Percentiles rank a stretch among this genome's conserved stretches.
These are phyloP conservation scores for Peterozyma toletana DNA, from an alignment of 805 yeast species.

Conservation along the genomic window DNA sequence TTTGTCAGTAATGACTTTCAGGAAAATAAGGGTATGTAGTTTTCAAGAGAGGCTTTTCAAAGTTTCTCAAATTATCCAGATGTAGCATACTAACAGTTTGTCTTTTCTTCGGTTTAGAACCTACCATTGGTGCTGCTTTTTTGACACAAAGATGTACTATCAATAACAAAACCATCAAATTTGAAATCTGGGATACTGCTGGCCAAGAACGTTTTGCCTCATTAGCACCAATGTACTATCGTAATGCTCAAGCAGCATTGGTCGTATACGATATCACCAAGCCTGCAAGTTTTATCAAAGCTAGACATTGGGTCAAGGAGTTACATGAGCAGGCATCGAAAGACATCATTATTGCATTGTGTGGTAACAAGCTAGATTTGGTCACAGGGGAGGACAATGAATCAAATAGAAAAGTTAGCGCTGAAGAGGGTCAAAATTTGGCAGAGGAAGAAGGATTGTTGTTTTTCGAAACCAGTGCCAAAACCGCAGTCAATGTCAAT, in stretches of 20 bases:
- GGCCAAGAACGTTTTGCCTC: slow-evolving; percentile 97
- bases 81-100: neutral
- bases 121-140: slow-evolving; percentile 97
- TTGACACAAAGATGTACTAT: slow-evolving; percentile 89
- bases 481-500: slow-evolving; percentile 80
- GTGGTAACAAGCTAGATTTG: slow-evolving; percentile 87
- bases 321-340: slow-evolving; percentile 93
- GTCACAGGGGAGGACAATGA: slow-evolving; percentile 48
- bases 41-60: neutral
- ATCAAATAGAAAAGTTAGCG: slow-evolving; percentile 65
- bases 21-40: slow-evolving; percentile 61
- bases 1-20: slow-evolving; percentile 94
- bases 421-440: slow-evolving; percentile 77
- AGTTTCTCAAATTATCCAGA: neutral
- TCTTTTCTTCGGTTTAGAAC: slow-evolving; percentile 44
- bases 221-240: slow-evolving; percentile 93
- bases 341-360: slow-evolving; percentile 85
- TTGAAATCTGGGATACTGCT: slow-evolving; percentile 95
- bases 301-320: slow-evolving; percentile 97
- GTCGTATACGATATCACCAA: slow-evolving; percentile 95
- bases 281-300: slow-evolving; percentile 90
- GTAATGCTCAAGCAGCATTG: slow-evolving; percentile 95
- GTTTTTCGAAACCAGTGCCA: slow-evolving; percentile 93
- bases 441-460: slow-evolving; percentile 89
- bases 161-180: slow-evolving; percentile 80